Evolutionary conservation across 352 stramenopile genomes (phyloP).

Genomic region (Phytopythium boreale): DNA sequence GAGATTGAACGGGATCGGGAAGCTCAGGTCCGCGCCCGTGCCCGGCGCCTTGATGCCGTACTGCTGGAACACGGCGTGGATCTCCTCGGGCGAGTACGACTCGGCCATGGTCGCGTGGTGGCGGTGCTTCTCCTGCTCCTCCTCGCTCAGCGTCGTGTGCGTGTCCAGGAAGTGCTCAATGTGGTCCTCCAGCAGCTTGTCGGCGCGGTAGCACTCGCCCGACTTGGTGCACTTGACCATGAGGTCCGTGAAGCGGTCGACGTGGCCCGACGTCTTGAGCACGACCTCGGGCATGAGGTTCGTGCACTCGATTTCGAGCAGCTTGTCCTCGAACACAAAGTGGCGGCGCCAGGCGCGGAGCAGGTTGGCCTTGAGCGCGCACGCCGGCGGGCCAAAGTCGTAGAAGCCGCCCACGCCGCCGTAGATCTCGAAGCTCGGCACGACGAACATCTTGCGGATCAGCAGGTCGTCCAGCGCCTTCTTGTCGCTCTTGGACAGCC

Average conservation of each 20-base stretch:
- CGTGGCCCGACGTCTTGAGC: constrained; percentile 98
- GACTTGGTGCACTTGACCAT: constrained; percentile 99
- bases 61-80: constrained; percentile 92
- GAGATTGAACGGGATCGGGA: constrained; percentile 99
- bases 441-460: constrained; percentile 99
- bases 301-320: constrained; percentile 99
- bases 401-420: constrained; percentile 98
- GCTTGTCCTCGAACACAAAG: constrained; percentile 98
- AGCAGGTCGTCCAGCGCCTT: constrained; percentile 97
- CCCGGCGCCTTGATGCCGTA: constrained; percentile 94
- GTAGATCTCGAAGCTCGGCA: constrained; percentile 99
- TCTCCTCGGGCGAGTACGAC: constrained; percentile 96
- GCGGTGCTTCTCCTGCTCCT: constrained; percentile 93
- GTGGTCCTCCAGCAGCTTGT: constrained; percentile 99
- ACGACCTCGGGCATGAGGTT: constrained; percentile 97
- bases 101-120: constrained; percentile 95
- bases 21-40: constrained; percentile 90
- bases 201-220: constrained; percentile 98
- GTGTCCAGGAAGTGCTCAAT: constrained; percentile 96
- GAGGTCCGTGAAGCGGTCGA: constrained; percentile 99
- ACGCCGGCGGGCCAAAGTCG: constrained; percentile 96
- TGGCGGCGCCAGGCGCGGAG: constrained; percentile 96
- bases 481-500: constrained; percentile 75
- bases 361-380: constrained; percentile 96
- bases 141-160: constrained; percentile 65